Evolutionary conservation across 2,329 filamentous ascomycete species (phyloP), one percentile per base, ranked within the genome.

Genomic region (Diaporthe velutina): DNA sequence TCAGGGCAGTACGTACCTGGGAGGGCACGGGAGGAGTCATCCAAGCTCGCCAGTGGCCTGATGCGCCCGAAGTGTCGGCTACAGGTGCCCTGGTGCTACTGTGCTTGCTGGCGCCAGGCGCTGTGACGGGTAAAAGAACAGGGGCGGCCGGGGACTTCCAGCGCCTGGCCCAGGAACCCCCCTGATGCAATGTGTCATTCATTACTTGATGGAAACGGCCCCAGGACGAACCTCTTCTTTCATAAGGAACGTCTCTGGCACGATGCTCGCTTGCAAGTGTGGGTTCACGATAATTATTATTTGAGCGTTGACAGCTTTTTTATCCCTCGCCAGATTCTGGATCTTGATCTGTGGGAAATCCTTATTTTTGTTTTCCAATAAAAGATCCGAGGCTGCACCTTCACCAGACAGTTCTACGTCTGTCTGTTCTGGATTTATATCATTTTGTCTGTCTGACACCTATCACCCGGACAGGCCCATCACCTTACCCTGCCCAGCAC

Each of bases 151-250:
- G 45, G 28, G 57, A n/a, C 42, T n/a, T 25, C 33, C 35, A 45
- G 55, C 52, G 38, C 28, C 52, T n/a, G 40, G 25, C 30, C 38
- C 40, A 42, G 40, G 52, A 58, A 58, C 58, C 54, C 70, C 66
- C 42, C 35, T 45, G 50, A 74, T 71, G 64, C 71, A 77, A 78
- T 78, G 77, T 78, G 77, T 78, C 77, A 78, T 78, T 74, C 77
- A 78, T 77, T 78, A 78, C 77, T 55, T 78, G 77, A 78, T 78
- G 77, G 71, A 77, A 78, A 78, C 73, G 42, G 74, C 58, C 35
- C n/a, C n/a, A 64, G 58, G 71, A 70, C 57, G 64, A 58, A 45
- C 55, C 35, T 38, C 52, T 68, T 66, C 74, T 75, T 52, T 74
- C 66, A 68, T 60, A 73, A 77, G 77, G 77, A 76, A 42, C 76